Percentiles rank a stretch among this genome's conserved stretches.
phyloP scores from a whole-genome alignment of 2,329 filamentous ascomycete species.

The Seiridium unicorne region DNA sequence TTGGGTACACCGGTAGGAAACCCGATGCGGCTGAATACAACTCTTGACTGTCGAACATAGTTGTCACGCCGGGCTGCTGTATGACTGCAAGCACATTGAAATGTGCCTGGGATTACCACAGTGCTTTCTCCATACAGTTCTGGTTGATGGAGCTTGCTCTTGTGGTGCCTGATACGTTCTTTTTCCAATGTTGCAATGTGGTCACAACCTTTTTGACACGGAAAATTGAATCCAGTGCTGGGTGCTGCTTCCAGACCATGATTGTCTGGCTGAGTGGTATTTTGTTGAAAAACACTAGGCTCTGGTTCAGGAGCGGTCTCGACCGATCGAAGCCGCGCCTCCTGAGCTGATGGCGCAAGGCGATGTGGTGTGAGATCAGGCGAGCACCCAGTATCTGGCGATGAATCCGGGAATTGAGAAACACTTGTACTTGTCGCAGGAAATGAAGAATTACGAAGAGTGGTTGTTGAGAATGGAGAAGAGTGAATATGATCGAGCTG shows the following conservation, averaged over 20 bases:
- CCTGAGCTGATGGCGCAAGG: background rate
- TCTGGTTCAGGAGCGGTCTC: background rate
- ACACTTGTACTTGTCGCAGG: background rate
- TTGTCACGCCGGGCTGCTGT: background rate
- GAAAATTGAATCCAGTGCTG: background rate
- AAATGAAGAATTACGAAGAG: background rate
- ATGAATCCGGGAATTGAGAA: background rate
- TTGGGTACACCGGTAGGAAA: background rate
- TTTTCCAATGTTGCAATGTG: background rate
- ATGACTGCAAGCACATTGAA: background rate
- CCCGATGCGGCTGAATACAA: background rate
- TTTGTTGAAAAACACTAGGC: background rate
- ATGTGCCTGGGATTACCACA: background rate
- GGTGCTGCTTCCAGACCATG: background rate
- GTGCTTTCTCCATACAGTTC: background rate
- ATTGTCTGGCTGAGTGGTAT: background rate
- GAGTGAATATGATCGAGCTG: background rate
- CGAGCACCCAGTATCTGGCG: background rate
- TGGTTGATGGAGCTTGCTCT: background rate
- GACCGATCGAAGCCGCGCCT: background rate
- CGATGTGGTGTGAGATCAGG: background rate
- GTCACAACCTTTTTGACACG: background rate
- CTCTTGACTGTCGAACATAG: background rate
- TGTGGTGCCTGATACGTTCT: background rate
- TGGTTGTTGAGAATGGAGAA: background rate